phyloP scores from a whole-genome alignment of 495 filamentous ascomycete species.

The Xylaria flabelliformis region DNA sequence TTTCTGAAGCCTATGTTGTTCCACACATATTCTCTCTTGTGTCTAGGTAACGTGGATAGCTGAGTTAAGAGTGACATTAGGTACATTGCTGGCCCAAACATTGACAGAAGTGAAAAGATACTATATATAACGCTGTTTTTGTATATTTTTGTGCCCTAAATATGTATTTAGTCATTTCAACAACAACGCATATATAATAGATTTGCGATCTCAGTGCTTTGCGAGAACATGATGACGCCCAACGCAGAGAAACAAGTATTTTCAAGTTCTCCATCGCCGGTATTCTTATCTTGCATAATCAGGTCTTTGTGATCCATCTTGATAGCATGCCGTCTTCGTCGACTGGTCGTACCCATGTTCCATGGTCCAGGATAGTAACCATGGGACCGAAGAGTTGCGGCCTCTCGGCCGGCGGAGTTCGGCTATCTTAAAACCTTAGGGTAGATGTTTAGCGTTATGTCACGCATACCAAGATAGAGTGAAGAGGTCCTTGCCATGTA shows the following conservation, averaged over 20 bases:
- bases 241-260: background rate
- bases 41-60: background rate
- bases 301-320: background rate
- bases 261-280: background rate
- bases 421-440: background rate
- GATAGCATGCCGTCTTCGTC: background rate
- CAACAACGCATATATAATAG: background rate
- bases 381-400: background rate
- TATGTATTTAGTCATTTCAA: background rate
- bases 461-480: background rate
- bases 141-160: background rate
- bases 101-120: background rate
- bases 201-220: background rate
- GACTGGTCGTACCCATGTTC: background rate
- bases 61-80: background rate
- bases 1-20: background rate
- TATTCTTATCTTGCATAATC: background rate
- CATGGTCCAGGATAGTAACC: background rate
- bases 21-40: background rate
- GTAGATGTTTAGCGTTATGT: background rate
- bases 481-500: background rate
- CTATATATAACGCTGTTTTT: background rate
- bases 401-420: background rate
- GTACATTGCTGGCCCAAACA: background rate
- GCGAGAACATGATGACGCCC: background rate